Evolutionary conservation across 2,329 filamentous ascomycete species (phyloP).

Genomic region (Diaporthe capsici): DNA sequence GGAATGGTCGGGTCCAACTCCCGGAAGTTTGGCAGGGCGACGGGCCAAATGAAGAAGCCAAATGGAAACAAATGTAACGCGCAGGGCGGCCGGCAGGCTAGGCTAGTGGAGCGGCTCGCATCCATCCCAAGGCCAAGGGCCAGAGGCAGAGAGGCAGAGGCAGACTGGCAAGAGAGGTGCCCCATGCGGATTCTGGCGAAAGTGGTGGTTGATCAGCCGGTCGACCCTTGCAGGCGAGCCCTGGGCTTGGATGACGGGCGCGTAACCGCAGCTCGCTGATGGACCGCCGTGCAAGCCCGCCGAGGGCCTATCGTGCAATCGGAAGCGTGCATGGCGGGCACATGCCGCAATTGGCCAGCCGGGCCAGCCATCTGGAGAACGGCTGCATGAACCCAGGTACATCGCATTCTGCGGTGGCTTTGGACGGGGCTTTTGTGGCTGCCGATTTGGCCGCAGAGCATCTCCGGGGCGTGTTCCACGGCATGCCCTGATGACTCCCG

Average conservation of each 20-base stretch:
- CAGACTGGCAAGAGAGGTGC: background rate
- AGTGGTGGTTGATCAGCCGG: slow-evolving; percentile 41
- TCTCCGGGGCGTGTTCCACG: slow-evolving; percentile 50
- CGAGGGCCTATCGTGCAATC: slow-evolving; percentile 61
- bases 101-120: slow-evolving; percentile 38
- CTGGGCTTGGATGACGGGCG: slow-evolving; percentile 56
- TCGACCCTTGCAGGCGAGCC: slow-evolving; percentile 56
- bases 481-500: slow-evolving; percentile 46
- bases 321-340: slow-evolving; percentile 55
- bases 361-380: slow-evolving; percentile 37
- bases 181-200: slow-evolving; percentile 36
- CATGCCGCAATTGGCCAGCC: slow-evolving; percentile 57
- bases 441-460: slow-evolving; percentile 53
- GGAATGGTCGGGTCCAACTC: slow-evolving; percentile 22
- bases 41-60: slow-evolving; percentile 18
- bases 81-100: slow-evolving; percentile 30
- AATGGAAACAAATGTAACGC: slow-evolving; percentile 24
- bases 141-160: background rate
- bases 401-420: slow-evolving; percentile 40
- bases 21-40: slow-evolving; percentile 13
- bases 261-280: slow-evolving; percentile 66
- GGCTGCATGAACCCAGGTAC: slow-evolving; percentile 39
- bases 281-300: slow-evolving; percentile 58
- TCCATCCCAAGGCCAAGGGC: background rate
- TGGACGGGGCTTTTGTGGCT: slow-evolving; percentile 46